Evolutionary conservation across 805 yeast species (phyloP).

Genomic region (Vanderwaltozyma yarrowii): DNA sequence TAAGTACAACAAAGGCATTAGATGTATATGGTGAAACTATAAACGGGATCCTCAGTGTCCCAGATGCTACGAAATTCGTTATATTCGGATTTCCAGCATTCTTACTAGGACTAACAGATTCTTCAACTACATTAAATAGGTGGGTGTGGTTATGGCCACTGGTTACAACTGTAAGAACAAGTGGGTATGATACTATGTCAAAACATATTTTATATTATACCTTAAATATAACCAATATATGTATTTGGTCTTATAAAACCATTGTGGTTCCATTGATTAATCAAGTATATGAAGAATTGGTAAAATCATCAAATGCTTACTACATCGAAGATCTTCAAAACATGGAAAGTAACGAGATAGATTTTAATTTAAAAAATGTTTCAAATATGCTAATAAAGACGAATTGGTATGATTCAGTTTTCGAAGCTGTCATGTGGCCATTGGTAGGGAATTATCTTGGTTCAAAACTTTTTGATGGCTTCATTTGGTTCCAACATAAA

Average conservation of each 20-base stretch:
- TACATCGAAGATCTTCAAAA: not conserved
- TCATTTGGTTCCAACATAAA: slow-evolving; percentile 5
- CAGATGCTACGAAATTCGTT: slow-evolving; percentile 9
- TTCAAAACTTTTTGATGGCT: slow-evolving; percentile 4
- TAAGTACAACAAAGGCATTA: slow-evolving; percentile 20
- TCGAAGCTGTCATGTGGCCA: slow-evolving; percentile 17
- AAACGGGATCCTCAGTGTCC: slow-evolving; percentile 15
- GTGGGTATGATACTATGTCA: slow-evolving; percentile 2
- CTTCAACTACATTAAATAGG: slow-evolving; percentile 4
- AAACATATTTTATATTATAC: slow-evolving; percentile 2
- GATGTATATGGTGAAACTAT: slow-evolving; percentile 19
- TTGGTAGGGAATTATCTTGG: slow-evolving; percentile 10
- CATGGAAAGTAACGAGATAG: not conserved
- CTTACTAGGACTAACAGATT: slow-evolving; percentile 6
- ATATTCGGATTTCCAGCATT: slow-evolving; percentile 17
- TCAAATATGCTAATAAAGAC: slow-evolving; percentile 9
- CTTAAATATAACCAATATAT: slow-evolving; percentile 3
- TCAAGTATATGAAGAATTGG: slow-evolving; percentile 7
- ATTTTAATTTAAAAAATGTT: slow-evolving; percentile 5
- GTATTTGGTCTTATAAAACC: slow-evolving; percentile 3
- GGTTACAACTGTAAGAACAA: slow-evolving; percentile 6
- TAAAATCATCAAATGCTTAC: slow-evolving; percentile 7
- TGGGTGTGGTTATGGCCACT: slow-evolving; percentile 14
- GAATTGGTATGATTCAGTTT: slow-evolving; percentile 10
- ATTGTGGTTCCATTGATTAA: slow-evolving; percentile 7